A percentile compares a stretch with the other conserved stretches of the same genome.
These are phyloP conservation scores for Nemania sp. DNA, from an alignment of 2,329 filamentous ascomycete species.

Conservation along the genomic window DNA sequence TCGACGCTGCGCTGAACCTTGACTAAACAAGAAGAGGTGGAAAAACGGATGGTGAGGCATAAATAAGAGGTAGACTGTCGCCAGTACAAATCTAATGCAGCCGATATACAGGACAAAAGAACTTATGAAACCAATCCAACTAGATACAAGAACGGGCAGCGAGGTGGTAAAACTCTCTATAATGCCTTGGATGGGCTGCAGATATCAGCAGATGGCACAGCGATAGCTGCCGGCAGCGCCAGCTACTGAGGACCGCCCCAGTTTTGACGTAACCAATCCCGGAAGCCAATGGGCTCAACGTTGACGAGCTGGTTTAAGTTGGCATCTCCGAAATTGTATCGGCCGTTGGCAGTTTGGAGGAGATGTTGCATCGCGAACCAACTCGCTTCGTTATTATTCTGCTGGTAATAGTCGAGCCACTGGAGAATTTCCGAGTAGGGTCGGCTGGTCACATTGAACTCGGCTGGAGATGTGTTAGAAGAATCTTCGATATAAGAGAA, in stretches of 20 bases:
- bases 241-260: conserved; percentile 46
- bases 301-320: conserved; percentile 61
- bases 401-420: conserved; percentile 48
- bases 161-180: background rate
- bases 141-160: background rate
- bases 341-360: conserved; percentile 68
- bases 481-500: no score
- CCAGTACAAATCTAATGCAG: conserved; percentile 23
- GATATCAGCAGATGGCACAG: background rate
- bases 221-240: background rate
- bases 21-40: background rate
- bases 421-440: conserved; percentile 48
- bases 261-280: conserved; percentile 56
- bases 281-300: conserved; percentile 56
- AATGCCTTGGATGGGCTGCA: background rate
- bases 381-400: conserved; percentile 53
- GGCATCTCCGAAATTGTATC: conserved; percentile 65
- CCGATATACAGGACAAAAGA: background rate
- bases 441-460: conserved; percentile 42
- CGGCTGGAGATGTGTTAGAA: conserved; percentile 29
- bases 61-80: conserved; percentile 14
- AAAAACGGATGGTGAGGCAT: no score
- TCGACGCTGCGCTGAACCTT: background rate
- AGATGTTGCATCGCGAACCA: conserved; percentile 64
- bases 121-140: background rate